Evolutionary conservation across 1,284 basidiomycete genomes (phyloP).

Genomic region (Pisolithus thermaeus): DNA sequence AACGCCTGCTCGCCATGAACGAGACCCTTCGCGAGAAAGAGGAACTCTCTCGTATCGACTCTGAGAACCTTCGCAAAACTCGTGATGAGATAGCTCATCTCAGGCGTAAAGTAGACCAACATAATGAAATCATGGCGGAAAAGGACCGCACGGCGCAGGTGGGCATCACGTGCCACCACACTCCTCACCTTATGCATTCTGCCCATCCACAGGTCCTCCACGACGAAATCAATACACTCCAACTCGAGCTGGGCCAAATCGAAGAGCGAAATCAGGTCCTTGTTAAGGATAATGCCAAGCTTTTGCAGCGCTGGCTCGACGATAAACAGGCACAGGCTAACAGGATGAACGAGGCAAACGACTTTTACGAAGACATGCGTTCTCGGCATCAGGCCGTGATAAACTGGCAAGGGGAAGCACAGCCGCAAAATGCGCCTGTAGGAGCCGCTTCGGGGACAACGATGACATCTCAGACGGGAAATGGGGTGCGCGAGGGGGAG

Average conservation of each 20-base stretch:
- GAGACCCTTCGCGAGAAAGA: conserved; percentile 93
- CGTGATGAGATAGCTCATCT: conserved; percentile 68
- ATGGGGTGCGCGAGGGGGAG: conserved; percentile 54
- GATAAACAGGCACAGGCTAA: conserved; percentile 91
- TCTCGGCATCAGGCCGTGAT: conserved; percentile 55
- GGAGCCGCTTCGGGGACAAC: conserved; percentile 18
- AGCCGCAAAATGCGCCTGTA: conserved; percentile 4
- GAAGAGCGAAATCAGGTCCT: conserved; percentile 83
- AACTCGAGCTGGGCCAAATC: conserved; percentile 86
- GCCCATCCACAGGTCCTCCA: conserved; percentile 66
- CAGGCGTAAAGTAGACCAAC: conserved; percentile 76
- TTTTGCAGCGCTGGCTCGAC: conserved; percentile 94
- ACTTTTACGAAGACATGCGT: conserved; percentile 78
- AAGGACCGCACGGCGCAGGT: conserved; percentile 89
- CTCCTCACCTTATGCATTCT: neutral
- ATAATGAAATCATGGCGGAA: conserved; percentile 78
- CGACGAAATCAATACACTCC: conserved; percentile 88
- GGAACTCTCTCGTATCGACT: conserved; percentile 68
- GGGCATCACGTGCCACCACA: conserved; percentile 14
- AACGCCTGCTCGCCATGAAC: conserved; percentile 86
- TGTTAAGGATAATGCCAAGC: conserved; percentile 87
- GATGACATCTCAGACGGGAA: conserved; percentile 54
- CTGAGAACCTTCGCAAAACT: conserved; percentile 69
- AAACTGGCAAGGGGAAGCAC: conserved; percentile 43
- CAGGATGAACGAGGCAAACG: conserved; percentile 90